Evolutionary conservation across 2,329 filamentous ascomycete genomes (phyloP), one percentile per base, ranked within the genome.

Genomic region (Aureobasidium uvarum): DNA sequence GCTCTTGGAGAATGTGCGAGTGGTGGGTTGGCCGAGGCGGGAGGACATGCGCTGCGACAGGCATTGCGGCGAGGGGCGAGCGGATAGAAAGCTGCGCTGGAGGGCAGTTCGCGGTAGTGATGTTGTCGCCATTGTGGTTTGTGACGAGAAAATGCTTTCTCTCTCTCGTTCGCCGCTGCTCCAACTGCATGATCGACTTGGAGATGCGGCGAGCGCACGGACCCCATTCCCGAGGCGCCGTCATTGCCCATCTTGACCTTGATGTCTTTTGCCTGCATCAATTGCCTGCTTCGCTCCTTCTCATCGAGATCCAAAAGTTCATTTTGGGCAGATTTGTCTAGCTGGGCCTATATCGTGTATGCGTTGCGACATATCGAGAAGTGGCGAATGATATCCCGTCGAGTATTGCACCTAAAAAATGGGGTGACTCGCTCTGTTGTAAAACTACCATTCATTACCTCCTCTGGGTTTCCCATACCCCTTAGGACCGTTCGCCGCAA

Each of bases 1-100:
- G 51, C 66, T 70, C 28, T 69, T 71, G 56, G 70, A 66, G 71
- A 75, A 73, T 58, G 66, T 41, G 46, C 70, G 70, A 20, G 58
- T 63, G n/a, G 55, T 54, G 28, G 56, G n/a, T 45, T 62, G 56
- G 39, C 16, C 14, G 31, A 48, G 25, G 48, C 46, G 50, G 31
- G 48, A 63, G 2, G 58, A 43, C 13, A 58, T 28, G 28, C 28
- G 48, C 31, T 62, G 58, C 16, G 51, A 46, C 38, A 62, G 41
- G 25, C 59, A 66, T 66, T 54, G 46, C 54, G 54, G 55, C 39
- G 55, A 60, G 13, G 38, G 39, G 10, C 41, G 56, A 6, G 31
- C 20, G 20, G 50, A 38, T 31, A 46, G 16, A 16, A 62, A 20
- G 20, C 41, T 8, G 56, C 64, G 56, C 48, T 56, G 64, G 4